phyloP scores from a whole-genome alignment of 1,139 yeast genomes.

The Lodderomyces orthopsilosis region DNA sequence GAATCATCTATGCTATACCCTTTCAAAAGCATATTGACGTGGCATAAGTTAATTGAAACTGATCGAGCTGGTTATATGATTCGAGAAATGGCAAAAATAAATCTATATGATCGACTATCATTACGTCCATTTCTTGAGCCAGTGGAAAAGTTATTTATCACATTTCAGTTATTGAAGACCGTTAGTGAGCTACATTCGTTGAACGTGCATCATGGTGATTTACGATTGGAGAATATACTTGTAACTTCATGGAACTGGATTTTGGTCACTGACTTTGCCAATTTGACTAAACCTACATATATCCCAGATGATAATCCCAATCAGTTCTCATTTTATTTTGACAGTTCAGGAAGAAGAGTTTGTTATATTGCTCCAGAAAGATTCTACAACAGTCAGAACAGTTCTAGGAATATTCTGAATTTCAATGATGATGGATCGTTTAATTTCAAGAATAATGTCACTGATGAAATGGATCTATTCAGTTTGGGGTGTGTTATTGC shows the following conservation, averaged over 20 bases:
- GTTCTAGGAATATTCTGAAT: constrained; percentile 17
- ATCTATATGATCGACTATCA: constrained; percentile 81
- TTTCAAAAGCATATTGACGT: constrained; percentile 67
- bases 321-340: constrained; percentile 89
- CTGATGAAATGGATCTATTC: constrained; percentile 81
- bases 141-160: constrained; percentile 80
- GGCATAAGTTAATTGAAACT: constrained; percentile 74
- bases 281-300: constrained; percentile 71
- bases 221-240: constrained; percentile 83
- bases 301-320: constrained; percentile 94
- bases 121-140: constrained; percentile 83
- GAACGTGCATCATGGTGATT: constrained; percentile 79
- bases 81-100: constrained; percentile 75
- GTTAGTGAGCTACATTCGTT: constrained; percentile 61
- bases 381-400: constrained; percentile 43
- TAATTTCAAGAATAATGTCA: constrained; percentile 34
- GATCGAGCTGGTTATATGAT: constrained; percentile 89
- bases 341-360: constrained; percentile 78
- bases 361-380: constrained; percentile 96
- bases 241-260: constrained; percentile 92
- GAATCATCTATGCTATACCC: constrained; percentile 41
- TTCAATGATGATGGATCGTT: constrained; percentile 30
- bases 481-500: constrained; percentile 90
- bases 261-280: constrained; percentile 77
- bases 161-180: constrained; percentile 69